phyloP scores from a whole-genome alignment of 140 eudicot genomes.

The Cichorium intybus region DNA sequence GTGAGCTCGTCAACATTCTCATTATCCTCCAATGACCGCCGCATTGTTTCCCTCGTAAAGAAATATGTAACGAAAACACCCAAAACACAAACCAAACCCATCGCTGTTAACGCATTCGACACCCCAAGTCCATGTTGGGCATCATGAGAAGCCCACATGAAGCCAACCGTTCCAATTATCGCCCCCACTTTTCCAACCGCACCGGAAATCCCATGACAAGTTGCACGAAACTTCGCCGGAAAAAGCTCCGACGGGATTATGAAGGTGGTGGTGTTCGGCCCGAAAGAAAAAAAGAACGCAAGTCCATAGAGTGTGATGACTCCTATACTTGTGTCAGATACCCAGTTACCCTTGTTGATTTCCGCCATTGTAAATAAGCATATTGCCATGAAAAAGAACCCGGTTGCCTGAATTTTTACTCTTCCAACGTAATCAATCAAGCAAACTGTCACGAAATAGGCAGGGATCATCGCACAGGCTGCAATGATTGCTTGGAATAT shows the following conservation, averaged over 20 bases:
- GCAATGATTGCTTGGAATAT: slow-evolving; percentile 50
- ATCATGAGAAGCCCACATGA: slow-evolving; percentile 40
- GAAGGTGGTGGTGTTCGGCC: slow-evolving; percentile 69
- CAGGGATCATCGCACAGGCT: slow-evolving; percentile 50
- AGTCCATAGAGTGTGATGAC: slow-evolving; percentile 48
- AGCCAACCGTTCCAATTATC: slow-evolving; percentile 48
- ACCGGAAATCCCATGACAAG: slow-evolving; percentile 65
- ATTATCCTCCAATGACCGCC: slow-evolving; percentile 61
- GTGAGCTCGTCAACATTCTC: slow-evolving; percentile 46
- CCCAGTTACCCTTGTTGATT: slow-evolving; percentile 23
- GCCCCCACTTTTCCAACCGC: slow-evolving; percentile 63
- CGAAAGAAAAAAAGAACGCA: slow-evolving; percentile 54
- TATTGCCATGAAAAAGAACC: slow-evolving; percentile 54
- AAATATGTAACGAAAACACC: slow-evolving; percentile 56
- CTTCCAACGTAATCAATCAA: slow-evolving; percentile 56
- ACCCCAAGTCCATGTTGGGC: slow-evolving; percentile 25
- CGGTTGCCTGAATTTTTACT: slow-evolving; percentile 48
- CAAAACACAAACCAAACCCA: slow-evolving; percentile 48
- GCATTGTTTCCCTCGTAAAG: slow-evolving; percentile 56
- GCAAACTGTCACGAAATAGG: slow-evolving; percentile 52
- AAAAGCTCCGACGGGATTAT: slow-evolving; percentile 72
- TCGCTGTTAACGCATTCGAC: slow-evolving; percentile 25
- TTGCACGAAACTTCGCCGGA: slow-evolving; percentile 62
- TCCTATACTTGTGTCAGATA: background rate
- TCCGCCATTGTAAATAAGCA: slow-evolving; percentile 39